phyloP scores from a whole-genome alignment of 306 rosid genomes.

The Senna siamea region DNA sequence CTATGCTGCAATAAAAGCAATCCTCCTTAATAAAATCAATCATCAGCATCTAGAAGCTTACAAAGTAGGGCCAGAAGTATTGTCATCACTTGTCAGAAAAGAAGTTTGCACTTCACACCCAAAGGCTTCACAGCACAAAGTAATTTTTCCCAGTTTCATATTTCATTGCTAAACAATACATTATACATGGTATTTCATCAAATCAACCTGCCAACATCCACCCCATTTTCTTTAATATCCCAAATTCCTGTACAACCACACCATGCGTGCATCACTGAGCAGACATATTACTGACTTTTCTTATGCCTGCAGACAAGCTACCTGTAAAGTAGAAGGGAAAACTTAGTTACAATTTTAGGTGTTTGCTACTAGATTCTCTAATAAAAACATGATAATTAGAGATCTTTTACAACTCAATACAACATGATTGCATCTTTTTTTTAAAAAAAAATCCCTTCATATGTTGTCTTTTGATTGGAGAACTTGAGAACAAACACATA shows the following conservation, averaged over 20 bases:
- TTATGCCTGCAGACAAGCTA: slow-evolving; percentile 23
- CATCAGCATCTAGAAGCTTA: too few relatives aligned
- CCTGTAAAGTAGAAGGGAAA: neutral
- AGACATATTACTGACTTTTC: slow-evolving; percentile 23
- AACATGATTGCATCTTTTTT: neutral
- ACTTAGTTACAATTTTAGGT: neutral
- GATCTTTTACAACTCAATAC: neutral
- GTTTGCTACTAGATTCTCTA: neutral
- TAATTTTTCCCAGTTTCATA: neutral
- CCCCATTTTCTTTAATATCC: slow-evolving; percentile 21
- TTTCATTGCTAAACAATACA: slow-evolving; percentile 16
- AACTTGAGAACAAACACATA: neutral
- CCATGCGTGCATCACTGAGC: slow-evolving; percentile 8
- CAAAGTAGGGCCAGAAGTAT: too few relatives aligned
- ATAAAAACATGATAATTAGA: neutral
- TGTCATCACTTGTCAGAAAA: too few relatives aligned
- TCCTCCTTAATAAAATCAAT: too few relatives aligned
- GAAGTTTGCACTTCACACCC: too few relatives aligned
- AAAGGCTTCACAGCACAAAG: neutral
- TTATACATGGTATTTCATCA: slow-evolving; percentile 33
- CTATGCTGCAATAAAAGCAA: too few relatives aligned
- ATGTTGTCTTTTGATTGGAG: neutral
- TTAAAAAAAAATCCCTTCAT: neutral
- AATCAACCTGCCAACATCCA: neutral
- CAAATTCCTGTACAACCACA: slow-evolving; percentile 40